Percentiles rank a stretch among this genome's conserved stretches.
phyloP scores from a whole-genome alignment of 192 early-diverging fungal genomes.

The Umbelopsis sp. region DNA sequence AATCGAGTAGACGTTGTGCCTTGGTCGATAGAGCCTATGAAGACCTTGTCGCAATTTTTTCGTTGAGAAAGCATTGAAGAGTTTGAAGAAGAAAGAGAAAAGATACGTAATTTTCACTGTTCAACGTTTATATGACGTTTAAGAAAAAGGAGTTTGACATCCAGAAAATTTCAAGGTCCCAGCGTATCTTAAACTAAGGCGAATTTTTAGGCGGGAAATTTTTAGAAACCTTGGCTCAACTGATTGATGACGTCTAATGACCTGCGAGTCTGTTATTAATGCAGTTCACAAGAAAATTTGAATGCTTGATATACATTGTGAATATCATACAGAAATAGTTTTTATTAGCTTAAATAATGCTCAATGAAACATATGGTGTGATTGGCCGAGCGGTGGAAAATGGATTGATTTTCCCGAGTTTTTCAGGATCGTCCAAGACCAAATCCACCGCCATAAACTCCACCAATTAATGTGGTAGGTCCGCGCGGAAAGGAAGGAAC shows the following conservation, averaged over 20 bases:
- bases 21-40: conserved; percentile 89
- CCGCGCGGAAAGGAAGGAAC: not conserved
- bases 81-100: not conserved
- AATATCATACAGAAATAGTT: not conserved
- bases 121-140: not conserved
- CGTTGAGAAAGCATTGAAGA: conserved; percentile 1
- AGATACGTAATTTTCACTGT: not conserved
- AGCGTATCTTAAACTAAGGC: not conserved
- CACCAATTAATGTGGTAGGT: not conserved
- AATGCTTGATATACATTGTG: not conserved
- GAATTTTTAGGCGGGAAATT: not conserved
- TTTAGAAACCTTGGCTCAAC: too few relatives aligned
- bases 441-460: conserved; percentile 10
- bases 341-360: not conserved
- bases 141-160: not conserved
- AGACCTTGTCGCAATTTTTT: conserved; percentile 38
- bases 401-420: not conserved
- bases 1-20: conserved; percentile 92
- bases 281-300: too few relatives aligned
- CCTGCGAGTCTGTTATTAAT: too few relatives aligned
- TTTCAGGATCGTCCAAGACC: conserved; percentile 1
- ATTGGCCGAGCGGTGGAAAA: too few relatives aligned
- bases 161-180: not conserved
- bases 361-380: not conserved
- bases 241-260: too few relatives aligned